Base-by-base conservation (phyloP, 2,329 filamentous ascomycete species). In the Fonsecaea pedrosoi region DNA sequence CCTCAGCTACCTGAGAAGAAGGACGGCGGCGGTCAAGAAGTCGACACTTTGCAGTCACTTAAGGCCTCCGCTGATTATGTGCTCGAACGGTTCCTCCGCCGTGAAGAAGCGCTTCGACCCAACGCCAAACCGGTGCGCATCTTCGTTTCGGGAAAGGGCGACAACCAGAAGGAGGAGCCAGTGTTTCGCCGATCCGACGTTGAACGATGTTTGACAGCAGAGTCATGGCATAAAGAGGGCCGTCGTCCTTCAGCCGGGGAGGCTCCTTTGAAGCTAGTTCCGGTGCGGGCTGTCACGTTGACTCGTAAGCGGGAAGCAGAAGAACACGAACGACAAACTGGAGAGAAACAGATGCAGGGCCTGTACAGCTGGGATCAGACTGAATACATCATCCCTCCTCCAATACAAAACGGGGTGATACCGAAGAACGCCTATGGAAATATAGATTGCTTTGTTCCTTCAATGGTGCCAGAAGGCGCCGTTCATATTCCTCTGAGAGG, bases 181-280 rank as follows among this genome's bases (percentile, higher is more conserved):
- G 92, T 98, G 0, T 98, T 88, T 75, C 85, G 85, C 0, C 89
- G 94, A 38, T 85, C 86, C 61, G 94, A 98, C 71, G 88, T 98
- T 0, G 87, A 94, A 2, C 84, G 86, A 45, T 96, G 96, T 77
- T 94, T 97, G 78, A 96, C 92, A 34, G 90, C 91, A 1, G 95
- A 99, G 77, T 97, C 92, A 1, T 99, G 95, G 95, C 95, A 98
- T 77, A 97, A 97, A 77, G 94, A 97, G 82, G 95, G 95, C 0
- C 87, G 94, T 10, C 90, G 89, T 32, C 88, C 95, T 2, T 85
- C 86, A 32, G 75, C 83, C 0, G 92, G 91, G 2, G 88, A 90
- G 71, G 80, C 87, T 57, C 92, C 95, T 0, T 80, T 97, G 67
- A 99, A 99, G 77, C 85, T 87, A 50, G 95, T 97, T 0, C 92